A percentile compares a stretch with the other conserved stretches of the same genome.
Evolutionary conservation across 148 eudicot species (phyloP).

Genomic region (Polygonum maritimum): DNA sequence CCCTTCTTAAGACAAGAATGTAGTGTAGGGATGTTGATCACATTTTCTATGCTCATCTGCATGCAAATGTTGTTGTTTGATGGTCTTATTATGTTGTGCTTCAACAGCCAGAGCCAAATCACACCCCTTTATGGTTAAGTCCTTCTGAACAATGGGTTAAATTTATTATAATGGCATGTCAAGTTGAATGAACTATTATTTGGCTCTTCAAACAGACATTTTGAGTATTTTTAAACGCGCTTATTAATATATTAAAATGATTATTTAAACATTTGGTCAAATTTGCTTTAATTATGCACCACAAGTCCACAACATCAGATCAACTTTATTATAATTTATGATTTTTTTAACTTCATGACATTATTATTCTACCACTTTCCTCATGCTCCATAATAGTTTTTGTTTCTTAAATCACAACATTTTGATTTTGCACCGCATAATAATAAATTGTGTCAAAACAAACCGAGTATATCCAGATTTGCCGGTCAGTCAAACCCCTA

Average conservation of each 20-base stretch:
- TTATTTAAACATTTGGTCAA: not conserved
- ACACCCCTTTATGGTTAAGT: not conserved
- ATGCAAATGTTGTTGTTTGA: not conserved
- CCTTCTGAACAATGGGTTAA: not conserved
- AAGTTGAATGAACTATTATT: not conserved
- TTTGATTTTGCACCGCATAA: not conserved
- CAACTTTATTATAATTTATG: not conserved
- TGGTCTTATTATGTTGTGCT: not conserved
- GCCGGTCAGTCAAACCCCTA: not conserved
- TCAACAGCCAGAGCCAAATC: not conserved
- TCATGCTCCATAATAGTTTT: not conserved
- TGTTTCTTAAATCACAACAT: not conserved
- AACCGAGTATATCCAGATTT: not conserved
- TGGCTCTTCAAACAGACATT: not conserved
- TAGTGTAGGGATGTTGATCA: not conserved
- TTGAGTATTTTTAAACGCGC: not conserved
- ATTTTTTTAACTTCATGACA: not conserved
- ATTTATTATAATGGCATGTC: not conserved
- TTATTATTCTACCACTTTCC: not conserved
- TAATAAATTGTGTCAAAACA: not conserved
- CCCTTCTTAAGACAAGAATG: not conserved
- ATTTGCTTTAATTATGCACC: too few species aligned
- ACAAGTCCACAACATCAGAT: not conserved
- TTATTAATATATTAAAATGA: not conserved
- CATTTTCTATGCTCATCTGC: not conserved